These are phyloP conservation scores for Pholiota molesta DNA, from an alignment of 768 basidiomycete species.

Conservation along the genomic window DNA sequence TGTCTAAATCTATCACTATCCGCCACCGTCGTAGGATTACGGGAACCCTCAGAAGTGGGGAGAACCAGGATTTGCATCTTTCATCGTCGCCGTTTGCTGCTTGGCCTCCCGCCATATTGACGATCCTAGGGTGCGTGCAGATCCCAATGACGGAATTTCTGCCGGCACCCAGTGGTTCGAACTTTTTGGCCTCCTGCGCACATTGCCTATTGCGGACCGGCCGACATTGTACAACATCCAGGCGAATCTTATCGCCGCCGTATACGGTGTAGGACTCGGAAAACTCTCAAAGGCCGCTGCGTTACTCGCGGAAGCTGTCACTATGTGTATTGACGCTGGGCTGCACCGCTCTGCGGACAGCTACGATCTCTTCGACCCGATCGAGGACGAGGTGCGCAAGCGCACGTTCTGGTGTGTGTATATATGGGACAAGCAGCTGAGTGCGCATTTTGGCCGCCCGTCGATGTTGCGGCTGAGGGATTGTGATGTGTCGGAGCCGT, in stretches of 20 bases:
- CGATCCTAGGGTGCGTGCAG: constrained; percentile 84
- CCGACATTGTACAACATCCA: constrained; percentile 93
- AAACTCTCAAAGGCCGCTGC: constrained; percentile 87
- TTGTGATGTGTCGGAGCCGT: constrained; percentile 89
- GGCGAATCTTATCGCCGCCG: constrained; percentile 87
- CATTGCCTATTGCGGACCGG: constrained; percentile 84
- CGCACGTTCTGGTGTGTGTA: constrained; percentile 98
- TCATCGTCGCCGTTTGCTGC: constrained; percentile 92
- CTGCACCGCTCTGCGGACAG: constrained; percentile 86
- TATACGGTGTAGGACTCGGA: constrained; percentile 90
- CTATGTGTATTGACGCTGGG: constrained; percentile 87
- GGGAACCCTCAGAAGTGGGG: constrained; percentile 95
- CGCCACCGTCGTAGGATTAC: constrained; percentile 64
- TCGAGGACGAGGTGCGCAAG: constrained; percentile 91
- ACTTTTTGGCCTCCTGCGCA: constrained; percentile 82
- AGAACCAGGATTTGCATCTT: constrained; percentile 92
- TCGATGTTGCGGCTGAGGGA: constrained; percentile 86
- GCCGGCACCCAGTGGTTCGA: constrained; percentile 94
- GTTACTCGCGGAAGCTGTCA: constrained; percentile 84
- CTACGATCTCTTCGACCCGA: constrained; percentile 85
- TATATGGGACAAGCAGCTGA: constrained; percentile 93
- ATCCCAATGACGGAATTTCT: constrained; percentile 81
- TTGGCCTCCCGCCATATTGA: constrained; percentile 92
- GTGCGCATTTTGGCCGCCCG: constrained; percentile 88
- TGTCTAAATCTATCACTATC: constrained; percentile 19